These are phyloP conservation scores for Tylopilus cervinicoccineus DNA, from an alignment of 768 basidiomycete genomes.

Conservation along the genomic window DNA sequence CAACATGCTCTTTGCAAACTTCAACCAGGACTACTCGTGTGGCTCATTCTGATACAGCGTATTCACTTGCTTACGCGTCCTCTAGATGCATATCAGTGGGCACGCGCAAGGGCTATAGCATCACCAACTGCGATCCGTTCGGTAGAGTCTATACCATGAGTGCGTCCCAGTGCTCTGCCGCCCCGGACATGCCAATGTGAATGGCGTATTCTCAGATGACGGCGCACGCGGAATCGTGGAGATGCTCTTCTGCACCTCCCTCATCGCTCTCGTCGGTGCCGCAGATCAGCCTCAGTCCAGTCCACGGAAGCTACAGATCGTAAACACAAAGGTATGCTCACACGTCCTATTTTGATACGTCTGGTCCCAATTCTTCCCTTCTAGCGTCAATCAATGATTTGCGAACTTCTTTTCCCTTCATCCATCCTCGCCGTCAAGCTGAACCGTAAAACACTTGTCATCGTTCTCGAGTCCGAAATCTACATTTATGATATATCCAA, in stretches of 20 bases:
- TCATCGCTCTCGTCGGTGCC: conserved; percentile 94
- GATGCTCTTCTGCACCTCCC: conserved; percentile 98
- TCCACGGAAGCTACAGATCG: conserved; percentile 93
- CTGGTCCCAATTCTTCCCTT: background rate
- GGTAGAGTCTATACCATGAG: conserved; percentile 94
- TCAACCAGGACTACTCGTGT: conserved; percentile 97
- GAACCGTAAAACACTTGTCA: conserved; percentile 94
- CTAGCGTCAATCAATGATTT: conserved; percentile 96
- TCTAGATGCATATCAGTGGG: conserved; percentile 87
- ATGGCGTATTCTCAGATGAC: conserved; percentile 53
- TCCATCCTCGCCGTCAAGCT: conserved; percentile 97
- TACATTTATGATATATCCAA: conserved; percentile 99
- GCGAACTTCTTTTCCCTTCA: conserved; percentile 96
- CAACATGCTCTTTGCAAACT: conserved; percentile 83
- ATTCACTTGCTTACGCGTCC: conserved; percentile 1
- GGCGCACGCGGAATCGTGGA: conserved; percentile 96
- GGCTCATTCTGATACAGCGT: conserved; percentile 18
- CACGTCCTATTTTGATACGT: background rate
- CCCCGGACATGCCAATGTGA: background rate
- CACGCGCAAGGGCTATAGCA: conserved; percentile 92
- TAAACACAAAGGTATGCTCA: conserved; percentile 90
- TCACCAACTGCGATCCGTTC: conserved; percentile 98
- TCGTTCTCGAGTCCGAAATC: conserved; percentile 95
- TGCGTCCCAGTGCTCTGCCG: conserved; percentile 40
- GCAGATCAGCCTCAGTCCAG: conserved; percentile 89